Percentiles rank a stretch among this genome's conserved stretches.
phyloP scores from a whole-genome alignment of 306 rosid genomes.

The Malus sieversii region DNA sequence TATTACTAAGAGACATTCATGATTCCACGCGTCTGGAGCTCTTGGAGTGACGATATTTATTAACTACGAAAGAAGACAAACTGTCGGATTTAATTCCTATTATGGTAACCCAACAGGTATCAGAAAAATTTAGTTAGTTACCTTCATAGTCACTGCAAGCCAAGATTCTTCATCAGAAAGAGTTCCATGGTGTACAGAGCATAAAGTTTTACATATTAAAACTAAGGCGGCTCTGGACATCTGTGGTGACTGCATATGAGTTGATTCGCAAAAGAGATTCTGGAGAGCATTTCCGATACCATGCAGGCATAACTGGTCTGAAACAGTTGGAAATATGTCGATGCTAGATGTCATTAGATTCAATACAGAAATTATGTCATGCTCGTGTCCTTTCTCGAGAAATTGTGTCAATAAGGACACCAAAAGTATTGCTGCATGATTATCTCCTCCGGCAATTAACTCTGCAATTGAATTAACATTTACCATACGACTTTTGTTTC shows the following conservation, averaged over 20 bases:
- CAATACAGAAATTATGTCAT: conserved; percentile 39
- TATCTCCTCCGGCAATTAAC: conserved; percentile 60
- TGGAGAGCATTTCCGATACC: conserved; percentile 55
- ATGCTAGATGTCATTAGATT: conserved; percentile 44
- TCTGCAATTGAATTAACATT: conserved; percentile 56
- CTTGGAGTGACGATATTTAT: conserved; percentile 36
- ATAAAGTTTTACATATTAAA: conserved; percentile 48
- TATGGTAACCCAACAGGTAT: not conserved
- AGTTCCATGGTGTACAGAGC: conserved; percentile 48
- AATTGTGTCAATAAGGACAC: conserved; percentile 58
- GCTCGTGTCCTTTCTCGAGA: conserved; percentile 48
- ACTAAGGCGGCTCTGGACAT: conserved; percentile 33
- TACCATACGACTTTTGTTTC: conserved; percentile 33
- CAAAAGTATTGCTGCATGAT: conserved; percentile 56
- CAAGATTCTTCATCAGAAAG: conserved; percentile 60
- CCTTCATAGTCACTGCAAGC: conserved; percentile 67
- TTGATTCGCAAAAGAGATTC: conserved; percentile 28
- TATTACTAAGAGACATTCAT: conserved; percentile 45
- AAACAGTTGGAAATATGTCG: conserved; percentile 44
- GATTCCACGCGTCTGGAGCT: conserved; percentile 36
- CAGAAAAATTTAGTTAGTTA: conserved; percentile 10
- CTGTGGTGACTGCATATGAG: conserved; percentile 31
- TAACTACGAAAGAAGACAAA: conserved; percentile 43
- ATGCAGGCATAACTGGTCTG: conserved; percentile 50
- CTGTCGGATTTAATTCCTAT: conserved; percentile 3